phyloP scores from a whole-genome alignment of 1,284 basidiomycete genomes.

The Cryptococcus wingfieldii region DNA sequence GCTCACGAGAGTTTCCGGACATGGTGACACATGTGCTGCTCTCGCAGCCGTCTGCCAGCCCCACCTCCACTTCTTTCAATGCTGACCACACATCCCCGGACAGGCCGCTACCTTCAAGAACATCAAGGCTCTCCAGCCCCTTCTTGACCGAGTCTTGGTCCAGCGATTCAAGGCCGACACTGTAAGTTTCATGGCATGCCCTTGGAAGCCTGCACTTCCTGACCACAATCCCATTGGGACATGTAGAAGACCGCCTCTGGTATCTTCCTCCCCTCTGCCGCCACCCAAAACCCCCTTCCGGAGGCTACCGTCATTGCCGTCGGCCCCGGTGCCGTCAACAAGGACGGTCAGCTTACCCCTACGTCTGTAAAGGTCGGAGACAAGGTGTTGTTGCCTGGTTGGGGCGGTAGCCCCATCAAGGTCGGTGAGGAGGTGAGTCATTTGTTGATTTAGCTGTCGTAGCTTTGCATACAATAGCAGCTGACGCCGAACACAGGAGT shows the following conservation, averaged over 20 bases:
- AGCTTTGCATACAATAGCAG: background rate
- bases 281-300: constrained; percentile 76
- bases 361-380: constrained; percentile 81
- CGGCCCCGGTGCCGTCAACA: constrained; percentile 85
- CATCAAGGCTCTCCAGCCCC: constrained; percentile 85
- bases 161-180: constrained; percentile 94
- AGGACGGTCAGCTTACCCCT: constrained; percentile 76
- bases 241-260: constrained; percentile 86
- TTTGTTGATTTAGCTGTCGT: background rate
- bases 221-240: background rate
- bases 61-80: background rate
- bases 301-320: constrained; percentile 96
- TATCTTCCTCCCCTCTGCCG: constrained; percentile 86
- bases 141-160: constrained; percentile 93
- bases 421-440: constrained; percentile 86
- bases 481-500: constrained; percentile 61
- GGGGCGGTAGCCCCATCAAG: constrained; percentile 95
- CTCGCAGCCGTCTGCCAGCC: background rate
- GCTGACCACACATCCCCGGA: background rate
- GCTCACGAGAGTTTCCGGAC: too few species aligned
- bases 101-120: constrained; percentile 73
- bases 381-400: constrained; percentile 86
- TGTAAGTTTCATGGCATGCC: constrained; percentile 52
- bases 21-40: background rate
- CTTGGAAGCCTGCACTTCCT: background rate